Base-by-base conservation (phyloP, 2,329 filamentous ascomycete species). In the Orbilia quercus region DNA sequence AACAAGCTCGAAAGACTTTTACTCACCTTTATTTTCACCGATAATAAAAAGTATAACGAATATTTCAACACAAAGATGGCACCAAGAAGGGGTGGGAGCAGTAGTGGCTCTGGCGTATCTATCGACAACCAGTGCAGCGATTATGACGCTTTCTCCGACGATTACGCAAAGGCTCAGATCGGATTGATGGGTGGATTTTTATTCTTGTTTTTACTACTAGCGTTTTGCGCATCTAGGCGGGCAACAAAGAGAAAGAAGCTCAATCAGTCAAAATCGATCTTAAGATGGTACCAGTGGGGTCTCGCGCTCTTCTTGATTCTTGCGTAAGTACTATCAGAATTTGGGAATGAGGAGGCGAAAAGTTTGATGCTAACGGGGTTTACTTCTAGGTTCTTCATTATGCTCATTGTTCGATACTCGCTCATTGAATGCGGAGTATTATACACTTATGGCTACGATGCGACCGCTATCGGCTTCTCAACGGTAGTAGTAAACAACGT, bases 211-310 rank as follows among this genome's bases (percentile, higher is more conserved):
- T 28, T 73, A 6, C 16, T 73, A 36, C 20, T 73, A 11, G 47
- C 47, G 14, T 60, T 25, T 20, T 62, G 53, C 22, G 34, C 31
- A 22, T 16, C 31, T 14, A 50, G 25, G 5, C 36, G 60, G n/a
- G 60, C 60, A 4, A 47, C 23, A 23, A 73, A 73, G 48, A 40
- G 59, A 48, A 73, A 73, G 60, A 73, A 57, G 47, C 38, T 20
- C n/a, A 22, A 28, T 4, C 48, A 58, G 22, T 14, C 55, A 34
- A 66, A 60, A 28, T 54, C 60, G 34, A 66, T 73, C 40, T 22
- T 73, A 48, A 40, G 69, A 22, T 73, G 69, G 69, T 73, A 60
- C 20, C 69, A 73, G 11, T 73, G 42, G 18, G 69, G 69, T 25
- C 34, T 73, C 20, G 69, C 54, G 1, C 14, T 73, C 40, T 66